Evolutionary conservation across 2,329 filamentous ascomycete genomes (phyloP), one percentile per base, ranked within the genome.

Genomic region (Boeremia exigua): DNA sequence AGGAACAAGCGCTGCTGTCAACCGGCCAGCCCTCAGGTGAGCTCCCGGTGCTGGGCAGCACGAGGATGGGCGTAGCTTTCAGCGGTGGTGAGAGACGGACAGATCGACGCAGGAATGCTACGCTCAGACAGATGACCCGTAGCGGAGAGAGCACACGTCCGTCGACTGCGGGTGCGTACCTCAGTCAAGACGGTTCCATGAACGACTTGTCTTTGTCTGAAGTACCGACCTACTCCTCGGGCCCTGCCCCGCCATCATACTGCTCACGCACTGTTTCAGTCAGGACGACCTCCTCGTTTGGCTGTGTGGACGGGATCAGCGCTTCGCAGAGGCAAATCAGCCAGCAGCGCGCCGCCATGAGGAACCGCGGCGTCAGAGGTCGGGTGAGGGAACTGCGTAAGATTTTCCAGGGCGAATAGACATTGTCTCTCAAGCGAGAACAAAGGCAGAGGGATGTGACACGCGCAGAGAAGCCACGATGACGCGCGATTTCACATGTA

Each of bases 241-340:
- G 71, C 15, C 60, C 52, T 10, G 65, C 65, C 19, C 72, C 71
- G 9, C 72, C 72, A n/a, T 71, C 72, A 0, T 75, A 75, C 50
- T 65, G 65, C 19, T 73, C 72, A 12, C 68, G 62, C 2, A 59
- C 70, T 7, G 66, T 54, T 3, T 75, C 72, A n/a, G 54, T 69
- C 2, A 54, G 66, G 38, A 68, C 68, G 3, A 72, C 67, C 7
- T 74, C 72, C 10, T 74, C 72, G 3, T 75, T 75, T 36, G 72
- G 71, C 6, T 75, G 71, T 45, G 64, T 74, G 9, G 71, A 75
- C 44, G 71, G 70, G 4, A 69, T 73, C 66, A 68, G 62, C 33
- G 37, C 60, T 19, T 62, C 62, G 19, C 68, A 68, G 37, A 58
- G 70, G 45, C 64, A 68, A 36, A 58, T 64, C 33, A 68, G 66